These are phyloP conservation scores for Helianthus tuberosus DNA, from an alignment of 129 eudicot genomes.

Conservation along the genomic window DNA sequence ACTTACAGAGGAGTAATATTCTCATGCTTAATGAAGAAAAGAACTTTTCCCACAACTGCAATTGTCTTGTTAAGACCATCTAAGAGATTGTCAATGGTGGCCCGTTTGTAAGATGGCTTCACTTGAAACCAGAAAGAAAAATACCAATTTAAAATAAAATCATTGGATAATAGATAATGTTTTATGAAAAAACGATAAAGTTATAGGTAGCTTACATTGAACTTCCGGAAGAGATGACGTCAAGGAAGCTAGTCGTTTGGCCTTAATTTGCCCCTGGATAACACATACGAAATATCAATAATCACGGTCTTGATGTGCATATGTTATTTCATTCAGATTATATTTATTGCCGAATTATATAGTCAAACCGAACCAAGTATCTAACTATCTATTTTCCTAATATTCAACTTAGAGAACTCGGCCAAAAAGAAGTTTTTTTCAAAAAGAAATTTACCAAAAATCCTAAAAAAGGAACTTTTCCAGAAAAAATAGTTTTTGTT, in stretches of 20 bases:
- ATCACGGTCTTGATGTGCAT: slow-evolving; percentile 7
- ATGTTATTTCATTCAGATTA: neutral
- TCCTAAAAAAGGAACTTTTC: too few relatives aligned
- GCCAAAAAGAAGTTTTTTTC: too few relatives aligned
- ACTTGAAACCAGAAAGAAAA: slow-evolving; percentile 46
- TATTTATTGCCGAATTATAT: neutral
- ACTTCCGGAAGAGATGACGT: slow-evolving; percentile 64
- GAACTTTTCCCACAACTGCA: slow-evolving; percentile 75
- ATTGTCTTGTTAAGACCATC: slow-evolving; percentile 77
- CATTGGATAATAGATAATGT: neutral
- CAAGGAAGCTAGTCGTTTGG: slow-evolving; percentile 75
- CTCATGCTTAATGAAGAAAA: slow-evolving; percentile 68
- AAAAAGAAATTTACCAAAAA: too few relatives aligned
- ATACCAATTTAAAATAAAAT: slow-evolving; percentile 8
- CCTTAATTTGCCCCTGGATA: slow-evolving; percentile 69
- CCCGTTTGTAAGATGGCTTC: slow-evolving; percentile 58
- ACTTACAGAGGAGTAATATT: slow-evolving; percentile 77
- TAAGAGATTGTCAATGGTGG: slow-evolving; percentile 51
- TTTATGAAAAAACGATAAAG: slow-evolving; percentile 1
- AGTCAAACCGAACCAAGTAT: neutral
- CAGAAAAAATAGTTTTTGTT: too few relatives aligned
- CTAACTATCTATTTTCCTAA: neutral
- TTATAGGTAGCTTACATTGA: slow-evolving; percentile 49
- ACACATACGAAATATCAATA: slow-evolving; percentile 22
- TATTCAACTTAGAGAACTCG: neutral